Base-by-base conservation (phyloP, 345 rosid genomes). In the Acer yangbiense region DNA sequence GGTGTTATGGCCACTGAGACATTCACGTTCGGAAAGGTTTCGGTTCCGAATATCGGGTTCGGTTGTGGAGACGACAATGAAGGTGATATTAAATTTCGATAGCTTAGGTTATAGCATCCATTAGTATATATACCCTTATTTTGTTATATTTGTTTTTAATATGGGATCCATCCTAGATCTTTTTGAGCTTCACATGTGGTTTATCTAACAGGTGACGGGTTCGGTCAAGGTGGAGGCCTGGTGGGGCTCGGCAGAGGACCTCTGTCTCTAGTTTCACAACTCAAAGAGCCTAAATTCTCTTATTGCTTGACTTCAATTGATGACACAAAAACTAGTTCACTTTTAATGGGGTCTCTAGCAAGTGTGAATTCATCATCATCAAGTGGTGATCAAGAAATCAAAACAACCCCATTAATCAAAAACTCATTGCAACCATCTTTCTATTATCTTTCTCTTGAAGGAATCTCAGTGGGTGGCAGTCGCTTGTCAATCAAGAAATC, bases 191-290 rank as follows among this genome's bases (percentile, higher is more conserved):
- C 6, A 35, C 39, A 35, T 35, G 39, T 35, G 39, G 35, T 6
- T 35, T 35, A 6, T 35, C 39, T 35, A 35, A 35, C 39, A 60
- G 99, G 99, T 2, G 87, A 87, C 3, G 99, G 99, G 21, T 96
- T 96, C 83, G 67, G 80, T 3, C 97, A 96, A 75, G 97, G 93
- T 0, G 89, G 94, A 0, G 99, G 98, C 6, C 87, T 96, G 10
- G 99, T 94, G 6, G 99, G 99, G 58, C 92, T 96, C 0, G 99
- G 99, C 0, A 89, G 93, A 0, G 97, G 98, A 20, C 89, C 97
- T 0, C 71, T 96, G 20, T 96, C 99, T 0, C 84, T 96, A 6
- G 90, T 94, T 46, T 91, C 99, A 9, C 97, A 96, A 62, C 86
- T 92, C 0, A 88, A 91, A 2, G 93, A 92, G 71, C 85, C 93